Percentiles rank a stretch among this genome's conserved stretches.
These are phyloP conservation scores for Delonix regia DNA, from an alignment of 306 rosid species.

Conservation along the genomic window DNA sequence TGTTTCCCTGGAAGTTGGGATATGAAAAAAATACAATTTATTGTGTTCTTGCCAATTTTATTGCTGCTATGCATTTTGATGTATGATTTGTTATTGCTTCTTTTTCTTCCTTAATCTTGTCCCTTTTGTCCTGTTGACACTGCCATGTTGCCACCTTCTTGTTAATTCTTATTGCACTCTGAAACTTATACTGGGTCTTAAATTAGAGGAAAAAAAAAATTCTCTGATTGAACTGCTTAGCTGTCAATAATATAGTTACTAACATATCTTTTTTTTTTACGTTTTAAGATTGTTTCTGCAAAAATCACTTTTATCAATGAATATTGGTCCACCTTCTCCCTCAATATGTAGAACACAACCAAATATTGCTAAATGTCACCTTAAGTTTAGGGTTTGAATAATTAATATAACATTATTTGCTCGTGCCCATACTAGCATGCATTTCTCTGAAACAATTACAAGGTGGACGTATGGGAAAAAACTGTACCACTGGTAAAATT, in stretches of 20 bases:
- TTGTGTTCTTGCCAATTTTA: not conserved
- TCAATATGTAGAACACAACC: no score
- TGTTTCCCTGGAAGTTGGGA: not conserved
- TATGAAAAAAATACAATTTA: not conserved
- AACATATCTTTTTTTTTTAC: not conserved
- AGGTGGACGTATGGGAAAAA: no score
- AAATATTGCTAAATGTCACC: no score
- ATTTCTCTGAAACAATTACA: no score
- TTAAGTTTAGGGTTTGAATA: no score
- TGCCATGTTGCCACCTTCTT: not conserved
- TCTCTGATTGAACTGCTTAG: not conserved
- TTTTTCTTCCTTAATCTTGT: not conserved
- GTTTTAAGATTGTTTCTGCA: not conserved
- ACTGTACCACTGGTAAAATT: no score
- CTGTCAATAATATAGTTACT: not conserved
- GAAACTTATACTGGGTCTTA: not conserved
- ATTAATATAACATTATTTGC: no score
- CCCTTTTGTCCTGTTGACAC: not conserved
- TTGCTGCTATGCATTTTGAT: not conserved
- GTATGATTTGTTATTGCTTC: not conserved
- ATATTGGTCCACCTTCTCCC: no score
- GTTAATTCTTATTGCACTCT: not conserved
- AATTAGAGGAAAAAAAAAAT: not conserved
- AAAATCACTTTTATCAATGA: not conserved
- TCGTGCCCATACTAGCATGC: no score